A percentile compares a stretch with the other conserved stretches of the same genome.
These are phyloP conservation scores for Catharanthus roseus DNA, from an alignment of 257 asterid genomes.

Conservation along the genomic window DNA sequence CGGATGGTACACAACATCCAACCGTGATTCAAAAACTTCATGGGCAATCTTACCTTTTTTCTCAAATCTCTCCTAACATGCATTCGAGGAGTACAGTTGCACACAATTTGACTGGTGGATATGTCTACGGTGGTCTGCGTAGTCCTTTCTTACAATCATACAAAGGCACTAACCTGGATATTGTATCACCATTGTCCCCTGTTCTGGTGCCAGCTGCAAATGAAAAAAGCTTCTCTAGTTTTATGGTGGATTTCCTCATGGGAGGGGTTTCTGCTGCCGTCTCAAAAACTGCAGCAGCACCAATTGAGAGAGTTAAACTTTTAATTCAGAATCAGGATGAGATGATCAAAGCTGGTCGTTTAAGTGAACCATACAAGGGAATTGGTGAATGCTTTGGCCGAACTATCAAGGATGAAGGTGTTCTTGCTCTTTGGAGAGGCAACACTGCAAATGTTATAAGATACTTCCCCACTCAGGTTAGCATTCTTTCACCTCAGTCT, in stretches of 20 bases:
- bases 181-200: slow-evolving; percentile 31
- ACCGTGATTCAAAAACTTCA: slow-evolving; percentile 37
- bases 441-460: slow-evolving; percentile 65
- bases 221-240: slow-evolving; percentile 37
- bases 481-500: neutral
- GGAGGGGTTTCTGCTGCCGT: slow-evolving; percentile 87
- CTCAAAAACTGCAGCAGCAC: slow-evolving; percentile 72
- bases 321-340: slow-evolving; percentile 76
- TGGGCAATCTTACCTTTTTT: slow-evolving; percentile 34
- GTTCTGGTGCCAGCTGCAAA: slow-evolving; percentile 47
- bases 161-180: slow-evolving; percentile 24
- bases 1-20: slow-evolving; percentile 26
- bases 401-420: slow-evolving; percentile 68
- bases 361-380: slow-evolving; percentile 69
- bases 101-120: slow-evolving; percentile 26
- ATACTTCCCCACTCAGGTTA: slow-evolving; percentile 84
- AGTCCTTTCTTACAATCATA: slow-evolving; percentile 25
- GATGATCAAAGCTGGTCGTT: slow-evolving; percentile 66
- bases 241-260: slow-evolving; percentile 70
- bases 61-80: slow-evolving; percentile 34
- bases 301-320: slow-evolving; percentile 79
- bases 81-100: slow-evolving; percentile 32
- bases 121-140: slow-evolving; percentile 41
- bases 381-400: slow-evolving; percentile 62
- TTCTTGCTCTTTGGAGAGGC: slow-evolving; percentile 73